Percentiles rank a stretch among this genome's conserved stretches.
Evolutionary conservation across 139 green algal species (phyloP).

Genomic region (Yamagishiella unicocca): DNA sequence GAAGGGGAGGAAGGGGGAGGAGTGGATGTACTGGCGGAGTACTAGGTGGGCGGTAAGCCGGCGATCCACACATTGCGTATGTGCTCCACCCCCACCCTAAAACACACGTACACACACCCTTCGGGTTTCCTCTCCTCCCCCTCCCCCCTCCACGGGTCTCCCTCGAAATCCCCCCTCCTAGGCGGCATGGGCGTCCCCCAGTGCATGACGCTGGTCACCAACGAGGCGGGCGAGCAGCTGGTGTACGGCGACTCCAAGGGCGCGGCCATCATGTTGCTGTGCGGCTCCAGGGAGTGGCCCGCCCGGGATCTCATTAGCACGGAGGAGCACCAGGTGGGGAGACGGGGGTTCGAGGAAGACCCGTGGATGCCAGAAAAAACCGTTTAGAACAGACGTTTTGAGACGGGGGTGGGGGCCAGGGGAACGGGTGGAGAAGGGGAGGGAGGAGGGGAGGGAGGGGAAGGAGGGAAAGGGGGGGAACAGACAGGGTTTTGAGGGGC

Average conservation of each 20-base stretch:
- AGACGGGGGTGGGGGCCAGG: background rate
- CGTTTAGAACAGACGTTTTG: background rate
- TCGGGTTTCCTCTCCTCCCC: background rate
- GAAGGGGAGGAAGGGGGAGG: background rate
- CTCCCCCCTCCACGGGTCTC: background rate
- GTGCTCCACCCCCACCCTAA: background rate
- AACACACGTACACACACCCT: background rate
- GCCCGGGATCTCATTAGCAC: conserved; percentile 73
- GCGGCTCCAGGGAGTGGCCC: conserved; percentile 67
- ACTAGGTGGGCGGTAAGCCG: too few species aligned
- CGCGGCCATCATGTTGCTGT: conserved; percentile 73
- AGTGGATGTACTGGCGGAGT: background rate
- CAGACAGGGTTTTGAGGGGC: too few species aligned
- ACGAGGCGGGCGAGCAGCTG: conserved; percentile 69
- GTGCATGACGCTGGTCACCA: conserved; percentile 66
- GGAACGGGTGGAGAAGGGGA: background rate
- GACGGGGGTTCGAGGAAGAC: background rate
- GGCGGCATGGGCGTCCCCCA: conserved; percentile 78
- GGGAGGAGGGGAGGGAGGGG: background rate
- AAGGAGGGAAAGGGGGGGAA: background rate
- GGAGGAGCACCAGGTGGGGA: conserved; percentile 68
- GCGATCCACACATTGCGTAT: background rate
- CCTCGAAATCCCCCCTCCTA: background rate
- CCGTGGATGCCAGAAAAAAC: background rate
- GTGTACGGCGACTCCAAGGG: conserved; percentile 81